Evolutionary conservation across 202 grass and related monocot genomes (phyloP).

Genomic region (Schoenoplectus tabernaemontani): DNA sequence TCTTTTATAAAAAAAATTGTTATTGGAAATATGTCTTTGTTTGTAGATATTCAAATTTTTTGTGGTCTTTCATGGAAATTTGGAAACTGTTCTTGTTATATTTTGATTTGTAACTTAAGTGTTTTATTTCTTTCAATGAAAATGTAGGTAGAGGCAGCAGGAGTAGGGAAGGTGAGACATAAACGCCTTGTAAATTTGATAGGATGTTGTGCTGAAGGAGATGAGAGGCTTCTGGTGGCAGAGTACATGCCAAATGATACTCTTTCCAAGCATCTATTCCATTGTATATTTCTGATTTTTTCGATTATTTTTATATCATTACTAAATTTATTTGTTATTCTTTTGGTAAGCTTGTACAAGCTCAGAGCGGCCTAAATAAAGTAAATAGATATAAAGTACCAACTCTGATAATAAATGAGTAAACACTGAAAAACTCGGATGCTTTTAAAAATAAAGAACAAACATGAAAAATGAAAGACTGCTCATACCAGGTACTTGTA

Average conservation of each 20-base stretch:
- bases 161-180: conserved; percentile 88
- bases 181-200: conserved; percentile 94
- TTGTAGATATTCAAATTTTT: not conserved
- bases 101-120: not conserved
- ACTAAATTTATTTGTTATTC: not conserved
- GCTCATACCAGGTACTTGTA: not conserved
- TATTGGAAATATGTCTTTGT: not conserved
- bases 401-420: not conserved
- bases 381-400: not conserved
- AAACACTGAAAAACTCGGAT: not conserved
- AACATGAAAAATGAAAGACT: not conserved
- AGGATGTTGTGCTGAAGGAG: conserved; percentile 90
- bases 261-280: conserved; percentile 96
- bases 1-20: not conserved
- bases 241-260: conserved; percentile 99
- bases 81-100: not conserved
- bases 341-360: conserved; percentile 6
- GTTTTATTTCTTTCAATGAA: conserved; percentile 8
- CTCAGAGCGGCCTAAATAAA: not conserved
- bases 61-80: conserved; percentile 7
- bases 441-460: not conserved
- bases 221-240: conserved; percentile 89
- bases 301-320: not conserved
- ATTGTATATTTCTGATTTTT: conserved; percentile 48
- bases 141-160: conserved; percentile 66